Percentiles rank a stretch among this genome's conserved stretches.
These are phyloP conservation scores for Pseudogymnoascus sp. DNA, from an alignment of 2,329 filamentous ascomycete species.

Conservation along the genomic window DNA sequence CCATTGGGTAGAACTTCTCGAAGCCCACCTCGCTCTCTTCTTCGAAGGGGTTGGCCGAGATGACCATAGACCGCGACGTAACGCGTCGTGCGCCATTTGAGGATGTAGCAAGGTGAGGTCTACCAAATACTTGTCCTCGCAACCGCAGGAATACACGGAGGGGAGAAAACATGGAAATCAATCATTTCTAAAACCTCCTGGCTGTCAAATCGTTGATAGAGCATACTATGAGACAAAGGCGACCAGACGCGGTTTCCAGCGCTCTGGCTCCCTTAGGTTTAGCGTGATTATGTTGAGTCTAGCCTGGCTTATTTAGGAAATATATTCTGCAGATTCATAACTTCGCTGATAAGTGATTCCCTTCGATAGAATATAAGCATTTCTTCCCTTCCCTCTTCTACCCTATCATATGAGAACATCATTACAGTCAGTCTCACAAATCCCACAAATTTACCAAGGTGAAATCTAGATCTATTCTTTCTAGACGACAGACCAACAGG, in stretches of 20 bases:
- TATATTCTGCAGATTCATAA: not conserved
- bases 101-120: conserved; percentile 16
- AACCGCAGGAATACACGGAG: conserved; percentile 17
- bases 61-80: conserved; percentile 15
- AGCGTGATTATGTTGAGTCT: not conserved
- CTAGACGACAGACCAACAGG: not conserved
- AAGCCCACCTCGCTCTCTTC: conserved; percentile 19
- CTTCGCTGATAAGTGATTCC: not conserved
- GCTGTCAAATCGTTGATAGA: not conserved
- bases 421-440: not conserved
- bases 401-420: not conserved
- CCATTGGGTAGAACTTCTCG: conserved; percentile 20
- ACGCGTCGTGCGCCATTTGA: conserved; percentile 14
- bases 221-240: not conserved
- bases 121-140: conserved; percentile 17
- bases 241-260: not conserved
- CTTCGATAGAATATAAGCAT: not conserved
- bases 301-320: not conserved
- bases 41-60: conserved; percentile 16
- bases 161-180: conserved; percentile 17
- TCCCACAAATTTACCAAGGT: not conserved
- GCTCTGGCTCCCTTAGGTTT: not conserved
- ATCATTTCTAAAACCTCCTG: not conserved
- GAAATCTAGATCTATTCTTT: not conserved
- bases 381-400: not conserved